These are phyloP conservation scores for Spergularia azorica DNA, from an alignment of 179 eudicot genomes.

Conservation along the genomic window DNA sequence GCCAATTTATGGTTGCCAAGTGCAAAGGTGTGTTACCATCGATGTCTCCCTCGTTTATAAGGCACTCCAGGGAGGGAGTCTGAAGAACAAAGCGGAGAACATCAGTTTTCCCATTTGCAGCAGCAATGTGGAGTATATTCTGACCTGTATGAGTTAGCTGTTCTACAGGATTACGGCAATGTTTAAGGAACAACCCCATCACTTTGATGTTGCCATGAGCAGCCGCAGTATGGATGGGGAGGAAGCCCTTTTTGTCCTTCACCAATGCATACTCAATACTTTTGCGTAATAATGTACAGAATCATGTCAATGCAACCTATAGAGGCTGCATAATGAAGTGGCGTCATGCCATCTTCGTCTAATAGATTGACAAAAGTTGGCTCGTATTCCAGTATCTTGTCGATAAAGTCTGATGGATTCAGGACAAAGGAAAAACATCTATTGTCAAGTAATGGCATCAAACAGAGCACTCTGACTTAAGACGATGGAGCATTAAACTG, in stretches of 20 bases:
- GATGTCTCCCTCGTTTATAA: constrained; percentile 2
- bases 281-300: too few relatives aligned
- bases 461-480: too few relatives aligned
- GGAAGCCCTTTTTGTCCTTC: too few relatives aligned
- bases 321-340: constrained; percentile 22
- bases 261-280: neutral
- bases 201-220: too few relatives aligned
- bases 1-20: constrained; percentile 1
- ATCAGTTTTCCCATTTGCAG: neutral
- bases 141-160: too few relatives aligned
- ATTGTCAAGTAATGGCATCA: too few relatives aligned
- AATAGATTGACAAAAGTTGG: constrained; percentile 2
- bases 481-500: neutral
- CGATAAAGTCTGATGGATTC: neutral
- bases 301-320: neutral
- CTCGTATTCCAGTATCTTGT: neutral
- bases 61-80: neutral
- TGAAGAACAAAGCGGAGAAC: neutral
- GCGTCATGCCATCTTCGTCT: constrained; percentile 21
- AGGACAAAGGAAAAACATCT: neutral
- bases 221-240: too few relatives aligned
- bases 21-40: neutral
- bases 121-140: neutral
- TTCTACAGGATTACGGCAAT: too few relatives aligned
- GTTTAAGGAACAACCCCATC: too few relatives aligned